A percentile compares a stretch with the other conserved stretches of the same genome.
phyloP scores from a whole-genome alignment of 2,329 filamentous ascomycete species.

The Botrytis byssoidea region DNA sequence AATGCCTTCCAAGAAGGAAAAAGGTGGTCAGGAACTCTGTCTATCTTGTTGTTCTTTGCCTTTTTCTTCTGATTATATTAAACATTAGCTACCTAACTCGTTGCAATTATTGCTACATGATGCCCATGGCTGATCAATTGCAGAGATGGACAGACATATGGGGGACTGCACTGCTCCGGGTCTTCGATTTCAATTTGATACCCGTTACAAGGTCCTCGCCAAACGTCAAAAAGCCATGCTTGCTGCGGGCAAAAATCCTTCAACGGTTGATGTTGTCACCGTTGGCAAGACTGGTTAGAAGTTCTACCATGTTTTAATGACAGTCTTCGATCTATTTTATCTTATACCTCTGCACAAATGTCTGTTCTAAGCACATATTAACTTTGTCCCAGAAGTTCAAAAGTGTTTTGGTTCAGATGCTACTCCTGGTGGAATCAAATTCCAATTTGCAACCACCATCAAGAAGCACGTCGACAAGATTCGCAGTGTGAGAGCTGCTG shows the following conservation, averaged over 20 bases:
- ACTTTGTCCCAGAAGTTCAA: conserved; percentile 20
- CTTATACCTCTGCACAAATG: background rate
- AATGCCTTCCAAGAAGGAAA: conserved; percentile 18
- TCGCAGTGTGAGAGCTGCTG: conserved; percentile 31
- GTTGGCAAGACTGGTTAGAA: conserved; percentile 9
- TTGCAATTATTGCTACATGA: background rate
- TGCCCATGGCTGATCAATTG: background rate
- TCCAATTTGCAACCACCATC: conserved; percentile 35
- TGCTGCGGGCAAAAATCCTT: conserved; percentile 42
- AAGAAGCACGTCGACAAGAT: conserved; percentile 42
- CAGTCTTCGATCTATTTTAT: background rate
- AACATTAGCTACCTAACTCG: background rate
- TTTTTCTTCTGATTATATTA: background rate
- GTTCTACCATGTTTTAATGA: background rate
- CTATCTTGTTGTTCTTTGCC: background rate
- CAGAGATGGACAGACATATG: conserved; percentile 19
- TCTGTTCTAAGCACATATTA: conserved; percentile 14
- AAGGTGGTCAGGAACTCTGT: conserved; percentile 5
- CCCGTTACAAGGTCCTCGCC: conserved; percentile 50
- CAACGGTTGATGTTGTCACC: background rate
- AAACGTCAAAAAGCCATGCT: conserved; percentile 48
- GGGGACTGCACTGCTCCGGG: conserved; percentile 28
- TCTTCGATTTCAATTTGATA: conserved; percentile 30
- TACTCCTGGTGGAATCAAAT: conserved; percentile 45
- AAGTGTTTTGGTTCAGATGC: conserved; percentile 45